Percentiles rank a stretch among this genome's conserved stretches.
phyloP scores from a whole-genome alignment of 768 basidiomycete genomes.

The Suillus subaureus region DNA sequence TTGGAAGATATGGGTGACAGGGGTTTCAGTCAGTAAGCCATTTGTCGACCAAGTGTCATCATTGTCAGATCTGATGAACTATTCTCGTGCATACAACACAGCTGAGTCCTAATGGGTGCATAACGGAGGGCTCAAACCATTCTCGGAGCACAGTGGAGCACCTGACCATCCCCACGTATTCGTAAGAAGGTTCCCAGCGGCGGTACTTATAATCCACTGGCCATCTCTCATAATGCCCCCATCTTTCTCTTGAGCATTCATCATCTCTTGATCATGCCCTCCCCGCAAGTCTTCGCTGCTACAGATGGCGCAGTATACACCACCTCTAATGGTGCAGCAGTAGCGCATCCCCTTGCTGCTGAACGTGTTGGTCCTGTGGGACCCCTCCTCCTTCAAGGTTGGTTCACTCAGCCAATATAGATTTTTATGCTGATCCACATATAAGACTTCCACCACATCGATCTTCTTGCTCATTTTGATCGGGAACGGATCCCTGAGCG shows the following conservation, averaged over 20 bases:
- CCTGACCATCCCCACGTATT: conserved; percentile 15
- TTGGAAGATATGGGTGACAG: conserved; percentile 6
- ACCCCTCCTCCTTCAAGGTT: conserved; percentile 88
- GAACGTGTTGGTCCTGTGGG: conserved; percentile 76
- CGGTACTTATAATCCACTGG: conserved; percentile 25
- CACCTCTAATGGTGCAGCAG: conserved; percentile 82
- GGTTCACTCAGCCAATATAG: conserved; percentile 18
- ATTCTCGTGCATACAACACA: conserved; percentile 1
- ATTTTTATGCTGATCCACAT: conserved; percentile 18
- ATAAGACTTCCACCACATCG: conserved; percentile 88
- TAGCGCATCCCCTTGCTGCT: conserved; percentile 73
- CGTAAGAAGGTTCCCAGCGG: conserved; percentile 23
- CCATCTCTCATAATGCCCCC: conserved; percentile 15
- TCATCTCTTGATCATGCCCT: conserved; percentile 54
- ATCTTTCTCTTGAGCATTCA: conserved; percentile 4
- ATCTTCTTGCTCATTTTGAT: conserved; percentile 89
- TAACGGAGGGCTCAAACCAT: not conserved
- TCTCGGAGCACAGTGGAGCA: conserved; percentile 7
- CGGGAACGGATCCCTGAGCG: conserved; percentile 97
- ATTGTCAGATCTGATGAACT: not conserved
- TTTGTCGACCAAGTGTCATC: not conserved
- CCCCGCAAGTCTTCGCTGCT: conserved; percentile 54
- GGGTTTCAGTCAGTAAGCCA: conserved; percentile 5
- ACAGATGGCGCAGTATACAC: conserved; percentile 74
- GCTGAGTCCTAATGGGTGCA: conserved; percentile 1